Evolutionary conservation across 176 grass and related monocot species (phyloP), one percentile per base, ranked within the genome.

Genomic region (Triticum turgidum): DNA sequence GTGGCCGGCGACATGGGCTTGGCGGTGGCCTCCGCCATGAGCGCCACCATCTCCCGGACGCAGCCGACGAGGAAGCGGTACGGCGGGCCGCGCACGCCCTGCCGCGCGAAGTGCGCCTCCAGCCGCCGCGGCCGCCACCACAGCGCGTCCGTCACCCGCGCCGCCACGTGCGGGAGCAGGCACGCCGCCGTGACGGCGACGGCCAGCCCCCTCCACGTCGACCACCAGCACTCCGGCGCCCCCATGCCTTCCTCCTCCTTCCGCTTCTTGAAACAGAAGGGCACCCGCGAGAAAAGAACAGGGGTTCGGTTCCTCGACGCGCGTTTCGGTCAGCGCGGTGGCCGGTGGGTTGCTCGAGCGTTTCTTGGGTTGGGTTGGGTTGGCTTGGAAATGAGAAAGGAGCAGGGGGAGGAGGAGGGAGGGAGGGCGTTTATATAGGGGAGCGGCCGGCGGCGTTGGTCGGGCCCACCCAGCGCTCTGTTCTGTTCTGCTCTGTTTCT

Each of bases 61-160:
- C 89, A 89, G 47, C 95, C 95, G 8, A 93, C 21, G 80, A 94
- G 91, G 82, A 97, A 80, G 24, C 95, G 73, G 89, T 97, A 97
- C 5, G 85, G 89, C 8, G 95, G 95, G 0, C 95, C 92, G 3
- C 91, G 88, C 76, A 97, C 92, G 7, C 92, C 95, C 80, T 97
- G 92, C 33, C 73, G 62, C 6, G 91, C 78, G 58, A 97, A 97
- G 85, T 91, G 89, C 45, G 90, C 89, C 87, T 97, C 95, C 66
- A 97, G 47, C 6, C 87, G 83, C 65, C 86, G 86, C 6, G 95
- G 95, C 18, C 89, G 86, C 89, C 92, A 97, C 95, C 95, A 97
- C 21, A 95, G 77, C 49, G 81, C 81, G 67, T 97, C 95, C 20
- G 77, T 67, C 70, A 97, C 70, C 80, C 89, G 84, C 82, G 84